Conservation (phyloP, 2,329 filamentous ascomycete species). For the Diaporthe vexans region DNA sequence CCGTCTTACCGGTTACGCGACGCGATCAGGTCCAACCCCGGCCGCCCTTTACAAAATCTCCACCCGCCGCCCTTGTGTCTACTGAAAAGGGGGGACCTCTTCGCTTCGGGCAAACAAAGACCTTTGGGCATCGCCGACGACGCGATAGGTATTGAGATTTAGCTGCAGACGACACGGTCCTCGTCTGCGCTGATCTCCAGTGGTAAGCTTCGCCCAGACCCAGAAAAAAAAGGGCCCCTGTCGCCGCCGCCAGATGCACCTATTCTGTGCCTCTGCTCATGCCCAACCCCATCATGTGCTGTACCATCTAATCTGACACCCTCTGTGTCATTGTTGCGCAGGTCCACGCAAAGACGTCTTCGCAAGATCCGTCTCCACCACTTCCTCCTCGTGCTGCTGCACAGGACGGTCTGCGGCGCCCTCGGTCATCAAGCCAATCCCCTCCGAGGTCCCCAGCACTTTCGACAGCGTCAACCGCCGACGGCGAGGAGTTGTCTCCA, state of each 20-base stretch:
- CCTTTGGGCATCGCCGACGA: constrained; percentile 40
- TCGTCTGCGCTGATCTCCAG: constrained; percentile 76
- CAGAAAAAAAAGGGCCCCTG: constrained; percentile 25
- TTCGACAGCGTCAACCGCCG: constrained; percentile 73
- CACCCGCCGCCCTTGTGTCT: constrained; percentile 35
- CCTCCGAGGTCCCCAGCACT: constrained; percentile 70
- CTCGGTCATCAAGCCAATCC: constrained; percentile 52
- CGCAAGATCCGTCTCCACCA: constrained; percentile 61
- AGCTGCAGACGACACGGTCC: constrained; percentile 69
- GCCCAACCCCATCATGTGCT: constrained; percentile 5
- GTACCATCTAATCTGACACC: constrained; percentile 32
- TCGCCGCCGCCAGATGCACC: constrained; percentile 12
- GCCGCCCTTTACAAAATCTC: constrained; percentile 36
- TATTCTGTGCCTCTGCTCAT: constrained; percentile 12
- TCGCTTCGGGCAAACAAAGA: constrained; percentile 42
- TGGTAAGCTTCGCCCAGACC: constrained; percentile 57
- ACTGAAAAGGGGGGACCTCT: constrained; percentile 32
- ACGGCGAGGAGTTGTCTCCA: constrained; percentile 70
- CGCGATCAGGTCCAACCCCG: constrained; percentile 40
- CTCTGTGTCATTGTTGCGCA: constrained; percentile 43
- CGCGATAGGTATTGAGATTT: constrained; percentile 58
- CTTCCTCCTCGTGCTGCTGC: constrained; percentile 72
- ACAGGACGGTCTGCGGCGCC: constrained; percentile 67
- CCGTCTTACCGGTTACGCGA: constrained; percentile 41
- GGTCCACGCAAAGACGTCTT: constrained; percentile 69